These are phyloP conservation scores for Rosa multiflora DNA, from an alignment of 306 rosid species.

Conservation along the genomic window DNA sequence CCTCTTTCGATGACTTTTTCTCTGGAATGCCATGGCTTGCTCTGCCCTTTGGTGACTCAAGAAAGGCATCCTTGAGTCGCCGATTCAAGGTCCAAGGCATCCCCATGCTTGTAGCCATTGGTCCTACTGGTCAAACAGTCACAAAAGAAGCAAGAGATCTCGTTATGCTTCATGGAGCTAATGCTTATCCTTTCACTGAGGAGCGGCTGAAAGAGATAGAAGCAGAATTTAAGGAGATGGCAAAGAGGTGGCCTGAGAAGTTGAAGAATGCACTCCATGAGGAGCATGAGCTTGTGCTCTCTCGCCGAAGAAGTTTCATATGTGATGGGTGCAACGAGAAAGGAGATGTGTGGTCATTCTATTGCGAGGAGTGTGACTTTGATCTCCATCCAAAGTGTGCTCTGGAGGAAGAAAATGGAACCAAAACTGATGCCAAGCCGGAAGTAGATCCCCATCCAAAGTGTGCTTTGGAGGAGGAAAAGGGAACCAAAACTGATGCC, in stretches of 20 bases:
- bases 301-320: conserved; percentile 24
- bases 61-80: conserved; percentile 54
- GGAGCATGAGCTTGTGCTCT: conserved; percentile 50
- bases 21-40: conserved; percentile 85
- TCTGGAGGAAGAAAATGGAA: conserved; percentile 31
- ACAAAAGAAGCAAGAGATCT: conserved; percentile 52
- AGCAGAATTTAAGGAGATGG: conserved; percentile 40
- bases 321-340: conserved; percentile 46
- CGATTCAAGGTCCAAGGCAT: conserved; percentile 60
- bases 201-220: conserved; percentile 51
- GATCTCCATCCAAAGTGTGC: conserved; percentile 71
- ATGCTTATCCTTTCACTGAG: conserved; percentile 70
- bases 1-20: conserved; percentile 59
- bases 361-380: conserved; percentile 58
- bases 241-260: conserved; percentile 75
- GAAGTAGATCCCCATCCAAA: conserved; percentile 45
- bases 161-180: conserved; percentile 47
- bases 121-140: conserved; percentile 61
- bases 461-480: conserved; percentile 45
- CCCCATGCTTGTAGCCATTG: conserved; percentile 64
- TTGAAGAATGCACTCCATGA: conserved; percentile 38
- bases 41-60: conserved; percentile 68
- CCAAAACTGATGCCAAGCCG: conserved; percentile 24
- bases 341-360: conserved; percentile 58
- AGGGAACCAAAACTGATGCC: conserved; percentile 31